Base-by-base conservation (phyloP, 2,329 filamentous ascomycete genomes). In the Fusarium metavorans region DNA sequence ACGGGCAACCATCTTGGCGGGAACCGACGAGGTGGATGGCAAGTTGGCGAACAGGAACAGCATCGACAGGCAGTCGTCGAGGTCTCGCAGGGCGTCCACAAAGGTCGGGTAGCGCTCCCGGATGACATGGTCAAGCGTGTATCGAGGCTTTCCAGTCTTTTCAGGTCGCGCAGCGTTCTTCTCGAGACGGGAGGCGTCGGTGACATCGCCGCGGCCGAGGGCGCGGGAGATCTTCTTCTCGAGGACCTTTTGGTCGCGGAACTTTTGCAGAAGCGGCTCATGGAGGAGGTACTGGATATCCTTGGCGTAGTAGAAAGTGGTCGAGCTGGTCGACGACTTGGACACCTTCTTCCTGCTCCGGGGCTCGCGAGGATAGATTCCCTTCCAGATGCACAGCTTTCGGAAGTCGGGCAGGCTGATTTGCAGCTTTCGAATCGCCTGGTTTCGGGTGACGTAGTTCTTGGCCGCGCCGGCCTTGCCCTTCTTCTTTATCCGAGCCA, bases 351-450 rank as follows among this genome's bases (percentile, higher is more conserved):
- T 98, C 88, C 95, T 96, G 87, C 93, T 98, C 81, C 97, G 92
- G 74, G 97, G 97, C 88, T 99, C 97, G 81, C 97, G 94, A 76
- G 97, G 97, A 85, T 98, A 99, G 83, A 99, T 98, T 80, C 95
- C 97, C 88, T 98, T 98, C 93, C 98, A 99, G 84, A 99, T 99
- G 87, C 97, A 99, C 82, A 99, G 90, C 86, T 97, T 93, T 86
- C 97, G 93, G 87, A 99, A 99, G 86, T 99, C 97, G 77, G 95
- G 95, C 66, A 99, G 91, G 81, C 94, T 98, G 85, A 99, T 94
- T 86, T 99, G 97, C 73, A 99, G 92, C 87, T 98, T 99, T 84
- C 95, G 95, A 80, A 99, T 95, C 54, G 97, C 97, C 87, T 98
- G 95, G 48, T 96, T 98, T 84, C 97, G 91, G 67, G 97, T 99